Evolutionary conservation across 2,329 filamentous ascomycete genomes (phyloP), one percentile per base, ranked within the genome.

Genomic region (Colletotrichum camelliae): DNA sequence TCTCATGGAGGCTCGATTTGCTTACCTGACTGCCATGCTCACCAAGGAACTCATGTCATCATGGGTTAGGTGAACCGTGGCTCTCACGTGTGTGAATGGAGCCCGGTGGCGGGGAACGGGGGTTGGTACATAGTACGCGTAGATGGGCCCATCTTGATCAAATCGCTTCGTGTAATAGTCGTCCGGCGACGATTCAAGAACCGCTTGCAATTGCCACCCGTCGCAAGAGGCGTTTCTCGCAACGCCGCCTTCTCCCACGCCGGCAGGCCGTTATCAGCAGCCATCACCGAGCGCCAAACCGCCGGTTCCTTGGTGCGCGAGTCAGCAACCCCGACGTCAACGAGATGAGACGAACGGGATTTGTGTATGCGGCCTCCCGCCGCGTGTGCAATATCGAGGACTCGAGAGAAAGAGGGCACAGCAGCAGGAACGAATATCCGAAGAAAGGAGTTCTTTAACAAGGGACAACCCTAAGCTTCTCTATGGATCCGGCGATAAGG

Each of bases 271-370:
- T 75, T 75, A 75, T 75, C 72, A 62, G 43, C 43, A 52, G 68
- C 27, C 15, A 52, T 31, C 29, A 27, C 31, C 60, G 18, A 62
- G 27, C 18, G 27, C 58, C 43, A 62, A 64, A 39, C 60, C 60
- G 61, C n/a, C 31, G 35, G 37, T 27, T 35, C 58, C 35, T 35
- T 31, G 57, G 31, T 37, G 48, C 73, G 71, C 64, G 73, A 73
- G 73, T 75, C 73, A 75, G 73, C 13, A 35, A 8, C 39, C 21
- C 70, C 43, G 62, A 71, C 39, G 43, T 35, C 69, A 21, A 33
- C 61, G 52, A 67, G 55, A 72, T 65, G 62, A 68, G 69, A 68
- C 64, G 70, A 73, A 75, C 70, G 65, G 70, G 27, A 64, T 72
- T 64, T 67, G 31, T 15, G 58, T 35, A 48, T 39, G 33, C 29